These are phyloP conservation scores for Diplosphaera chodatii DNA, from an alignment of 139 green algal genomes.

Conservation along the genomic window DNA sequence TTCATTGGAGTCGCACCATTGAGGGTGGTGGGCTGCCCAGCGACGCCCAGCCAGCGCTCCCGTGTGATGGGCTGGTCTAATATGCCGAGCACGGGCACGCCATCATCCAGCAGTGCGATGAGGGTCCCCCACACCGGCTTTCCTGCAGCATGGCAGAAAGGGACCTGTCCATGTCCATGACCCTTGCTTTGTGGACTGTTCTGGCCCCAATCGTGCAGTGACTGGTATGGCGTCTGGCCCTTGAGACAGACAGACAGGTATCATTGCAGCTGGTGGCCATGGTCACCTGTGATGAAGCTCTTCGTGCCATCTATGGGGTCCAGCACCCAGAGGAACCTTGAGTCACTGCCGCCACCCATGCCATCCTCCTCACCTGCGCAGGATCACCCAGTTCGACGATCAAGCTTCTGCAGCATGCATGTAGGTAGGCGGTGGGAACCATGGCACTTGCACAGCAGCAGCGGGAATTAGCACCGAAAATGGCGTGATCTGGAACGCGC, in stretches of 20 bases:
- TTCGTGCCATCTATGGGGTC: conserved; percentile 99
- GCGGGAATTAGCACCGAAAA: too few relatives aligned
- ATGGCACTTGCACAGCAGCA: too few relatives aligned
- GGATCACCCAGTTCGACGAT: too few relatives aligned
- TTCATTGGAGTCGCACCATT: conserved; percentile 65
- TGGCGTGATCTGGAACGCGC: conserved; percentile 59
- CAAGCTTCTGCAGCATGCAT: too few relatives aligned
- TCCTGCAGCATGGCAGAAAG: conserved; percentile 39
- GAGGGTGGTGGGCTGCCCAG: conserved; percentile 67
- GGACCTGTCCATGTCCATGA: too few relatives aligned
- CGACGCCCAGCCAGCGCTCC: conserved; percentile 90
- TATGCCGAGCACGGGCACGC: conserved; percentile 85
- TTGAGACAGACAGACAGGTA: too few relatives aligned
- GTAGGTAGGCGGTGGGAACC: too few relatives aligned
- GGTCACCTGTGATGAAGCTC: conserved; percentile 95
- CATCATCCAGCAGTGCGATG: conserved; percentile 82
- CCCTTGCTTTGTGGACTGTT: too few relatives aligned
- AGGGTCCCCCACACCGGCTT: conserved; percentile 97
- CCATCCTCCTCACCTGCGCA: conserved; percentile 88
- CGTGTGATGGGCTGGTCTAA: conserved; percentile 91
- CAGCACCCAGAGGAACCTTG: conserved; percentile 86
- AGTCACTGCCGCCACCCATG: conserved; percentile 26
- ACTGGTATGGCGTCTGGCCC: too few relatives aligned
- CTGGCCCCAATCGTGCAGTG: too few relatives aligned
- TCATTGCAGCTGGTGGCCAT: too few relatives aligned